These are phyloP conservation scores for Debaryomycetaceae sp. DNA, from an alignment of 1,139 yeast genomes.

Conservation along the genomic window DNA sequence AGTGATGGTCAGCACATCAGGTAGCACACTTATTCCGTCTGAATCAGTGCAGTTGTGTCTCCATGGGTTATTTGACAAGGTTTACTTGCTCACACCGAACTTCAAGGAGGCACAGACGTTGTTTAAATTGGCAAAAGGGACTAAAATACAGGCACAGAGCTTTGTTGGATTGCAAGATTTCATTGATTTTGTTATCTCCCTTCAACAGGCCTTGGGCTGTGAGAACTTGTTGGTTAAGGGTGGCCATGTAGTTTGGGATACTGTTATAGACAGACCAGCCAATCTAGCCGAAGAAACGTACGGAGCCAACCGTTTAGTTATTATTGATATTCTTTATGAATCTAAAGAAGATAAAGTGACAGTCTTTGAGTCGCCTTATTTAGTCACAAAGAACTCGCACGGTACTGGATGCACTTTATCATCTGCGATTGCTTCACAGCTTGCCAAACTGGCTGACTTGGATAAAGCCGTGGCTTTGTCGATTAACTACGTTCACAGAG, in stretches of 20 bases:
- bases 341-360: slow-evolving; percentile 33
- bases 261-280: slow-evolving; percentile 13
- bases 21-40: slow-evolving; percentile 52
- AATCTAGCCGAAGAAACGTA: slow-evolving; percentile 11
- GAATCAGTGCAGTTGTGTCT: slow-evolving; percentile 46
- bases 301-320: slow-evolving; percentile 17
- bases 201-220: slow-evolving; percentile 44
- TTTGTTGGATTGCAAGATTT: slow-evolving; percentile 10
- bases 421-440: slow-evolving; percentile 73
- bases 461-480: slow-evolving; percentile 51
- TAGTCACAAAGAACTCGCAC: slow-evolving; percentile 61
- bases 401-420: slow-evolving; percentile 93
- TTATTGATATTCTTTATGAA: slow-evolving; percentile 63
- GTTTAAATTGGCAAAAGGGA: slow-evolving; percentile 15
- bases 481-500: slow-evolving; percentile 65
- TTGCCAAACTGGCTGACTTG: slow-evolving; percentile 53
- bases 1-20: slow-evolving; percentile 79
- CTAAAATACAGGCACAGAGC: slow-evolving; percentile 5
- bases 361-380: slow-evolving; percentile 47
- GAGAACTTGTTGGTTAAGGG: slow-evolving; percentile 71
- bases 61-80: slow-evolving; percentile 46
- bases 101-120: slow-evolving; percentile 58
- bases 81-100: slow-evolving; percentile 77
- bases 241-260: slow-evolving; percentile 66
- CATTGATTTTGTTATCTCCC: slow-evolving; percentile 35